phyloP scores from a whole-genome alignment of 345 rosid genomes.

The Eucalyptus coolabah region DNA sequence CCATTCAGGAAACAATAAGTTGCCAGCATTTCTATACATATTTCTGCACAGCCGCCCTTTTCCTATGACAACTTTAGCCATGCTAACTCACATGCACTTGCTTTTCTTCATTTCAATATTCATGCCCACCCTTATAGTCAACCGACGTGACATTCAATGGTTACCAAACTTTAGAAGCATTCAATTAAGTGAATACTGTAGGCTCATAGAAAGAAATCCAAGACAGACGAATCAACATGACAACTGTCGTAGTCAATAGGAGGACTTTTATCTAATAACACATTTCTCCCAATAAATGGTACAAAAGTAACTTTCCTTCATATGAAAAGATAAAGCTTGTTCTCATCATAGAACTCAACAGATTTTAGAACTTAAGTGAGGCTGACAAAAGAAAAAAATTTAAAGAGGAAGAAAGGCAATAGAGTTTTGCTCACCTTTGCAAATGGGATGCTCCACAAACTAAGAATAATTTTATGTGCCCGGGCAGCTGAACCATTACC shows the following conservation, averaged over 20 bases:
- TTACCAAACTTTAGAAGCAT: neutral
- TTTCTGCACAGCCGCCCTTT: neutral
- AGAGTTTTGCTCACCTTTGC: slow-evolving; percentile 49
- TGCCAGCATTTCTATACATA: neutral
- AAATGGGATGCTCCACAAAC: slow-evolving; percentile 89
- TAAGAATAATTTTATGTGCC: slow-evolving; percentile 68
- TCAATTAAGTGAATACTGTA: neutral
- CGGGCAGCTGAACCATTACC: slow-evolving; percentile 52
- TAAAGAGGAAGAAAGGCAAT: neutral
- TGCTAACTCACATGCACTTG: neutral
- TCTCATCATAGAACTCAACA: neutral
- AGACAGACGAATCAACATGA: neutral
- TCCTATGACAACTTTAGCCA: neutral
- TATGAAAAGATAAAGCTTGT: neutral
- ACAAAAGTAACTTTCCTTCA: neutral
- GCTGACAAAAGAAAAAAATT: neutral
- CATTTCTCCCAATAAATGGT: neutral
- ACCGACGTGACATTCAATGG: neutral
- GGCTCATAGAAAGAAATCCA: neutral
- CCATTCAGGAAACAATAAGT: neutral
- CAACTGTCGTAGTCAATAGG: neutral
- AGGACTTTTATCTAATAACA: neutral
- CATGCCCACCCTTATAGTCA: neutral
- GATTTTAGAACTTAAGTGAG: neutral
- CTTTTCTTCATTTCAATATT: neutral